Percentiles rank a stretch among this genome's conserved stretches.
Conservation (phyloP, 306 rosid genomes). For the Betula pendula region DNA sequence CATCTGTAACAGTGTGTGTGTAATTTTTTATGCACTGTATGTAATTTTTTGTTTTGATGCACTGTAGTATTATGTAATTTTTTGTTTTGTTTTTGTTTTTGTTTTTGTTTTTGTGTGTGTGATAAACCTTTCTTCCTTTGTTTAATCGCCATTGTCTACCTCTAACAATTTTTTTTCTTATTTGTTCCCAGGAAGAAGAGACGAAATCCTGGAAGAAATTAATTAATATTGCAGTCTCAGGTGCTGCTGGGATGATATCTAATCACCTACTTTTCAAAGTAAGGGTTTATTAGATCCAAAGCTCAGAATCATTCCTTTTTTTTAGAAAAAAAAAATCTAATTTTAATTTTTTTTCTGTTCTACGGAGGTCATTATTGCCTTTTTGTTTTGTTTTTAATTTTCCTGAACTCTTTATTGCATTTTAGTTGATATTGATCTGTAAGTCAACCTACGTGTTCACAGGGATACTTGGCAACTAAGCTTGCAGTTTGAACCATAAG, state of each 20-base stretch:
- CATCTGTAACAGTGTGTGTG: too few relatives aligned
- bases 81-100: too few relatives aligned
- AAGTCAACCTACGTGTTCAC: background rate
- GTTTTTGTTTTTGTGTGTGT: background rate
- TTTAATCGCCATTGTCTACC: background rate
- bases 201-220: constrained; percentile 89
- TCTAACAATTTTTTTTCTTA: constrained; percentile 10
- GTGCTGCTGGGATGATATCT: constrained; percentile 98
- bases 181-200: constrained; percentile 83
- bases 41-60: too few relatives aligned
- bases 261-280: constrained; percentile 97
- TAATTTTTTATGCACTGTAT: too few relatives aligned
- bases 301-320: background rate
- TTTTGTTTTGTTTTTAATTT: background rate
- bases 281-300: constrained; percentile 28
- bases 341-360: background rate
- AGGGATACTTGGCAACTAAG: background rate
- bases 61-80: background rate
- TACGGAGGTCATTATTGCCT: background rate
- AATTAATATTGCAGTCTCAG: constrained; percentile 86
- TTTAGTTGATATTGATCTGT: background rate
- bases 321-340: too few relatives aligned
- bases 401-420: background rate
- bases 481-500: background rate
- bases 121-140: background rate